Conservation (phyloP, 495 filamentous ascomycete species). For the Pyrenula aspistea region DNA sequence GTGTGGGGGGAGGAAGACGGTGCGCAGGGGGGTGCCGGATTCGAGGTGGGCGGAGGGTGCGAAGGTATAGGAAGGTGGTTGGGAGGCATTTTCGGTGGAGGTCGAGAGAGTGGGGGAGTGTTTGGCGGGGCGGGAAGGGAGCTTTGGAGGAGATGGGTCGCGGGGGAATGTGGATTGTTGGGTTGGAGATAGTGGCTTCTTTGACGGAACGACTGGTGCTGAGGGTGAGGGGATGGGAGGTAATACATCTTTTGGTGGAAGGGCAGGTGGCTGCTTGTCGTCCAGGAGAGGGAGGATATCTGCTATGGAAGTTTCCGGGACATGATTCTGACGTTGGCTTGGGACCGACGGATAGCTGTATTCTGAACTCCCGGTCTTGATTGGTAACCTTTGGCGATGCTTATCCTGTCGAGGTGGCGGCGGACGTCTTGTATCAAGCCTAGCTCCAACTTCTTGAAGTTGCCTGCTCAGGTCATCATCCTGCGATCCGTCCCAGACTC, state of each 20-base stretch:
- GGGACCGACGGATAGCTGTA: constrained; percentile 46
- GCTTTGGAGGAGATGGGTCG: constrained; percentile 10
- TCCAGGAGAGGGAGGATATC: constrained; percentile 10
- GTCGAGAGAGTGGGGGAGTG: too few species aligned
- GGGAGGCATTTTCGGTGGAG: constrained; percentile 15
- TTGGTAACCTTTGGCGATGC: not conserved
- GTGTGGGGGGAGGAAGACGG: constrained; percentile 69
- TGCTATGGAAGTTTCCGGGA: constrained; percentile 1
- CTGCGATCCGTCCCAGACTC: constrained; percentile 51
- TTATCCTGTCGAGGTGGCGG: constrained; percentile 1
- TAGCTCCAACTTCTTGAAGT: constrained; percentile 30
- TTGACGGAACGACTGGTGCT: constrained; percentile 19
- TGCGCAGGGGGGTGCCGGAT: constrained; percentile 72
- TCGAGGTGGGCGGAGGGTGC: constrained; percentile 79
- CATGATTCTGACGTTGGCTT: constrained; percentile 17
- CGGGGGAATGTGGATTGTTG: constrained; percentile 7
- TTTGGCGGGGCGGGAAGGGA: constrained; percentile 16
- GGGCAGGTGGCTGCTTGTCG: constrained; percentile 25
- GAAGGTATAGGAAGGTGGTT: constrained; percentile 58
- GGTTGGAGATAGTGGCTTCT: constrained; percentile 12
- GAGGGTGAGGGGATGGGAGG: constrained; percentile 9
- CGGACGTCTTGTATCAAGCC: constrained; percentile 16
- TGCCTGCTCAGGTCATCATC: constrained; percentile 30
- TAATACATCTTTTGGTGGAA: constrained; percentile 34
- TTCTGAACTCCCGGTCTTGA: constrained; percentile 4